Conservation (phyloP, 1,284 basidiomycete species). For the Puccinia novopanici region DNA sequence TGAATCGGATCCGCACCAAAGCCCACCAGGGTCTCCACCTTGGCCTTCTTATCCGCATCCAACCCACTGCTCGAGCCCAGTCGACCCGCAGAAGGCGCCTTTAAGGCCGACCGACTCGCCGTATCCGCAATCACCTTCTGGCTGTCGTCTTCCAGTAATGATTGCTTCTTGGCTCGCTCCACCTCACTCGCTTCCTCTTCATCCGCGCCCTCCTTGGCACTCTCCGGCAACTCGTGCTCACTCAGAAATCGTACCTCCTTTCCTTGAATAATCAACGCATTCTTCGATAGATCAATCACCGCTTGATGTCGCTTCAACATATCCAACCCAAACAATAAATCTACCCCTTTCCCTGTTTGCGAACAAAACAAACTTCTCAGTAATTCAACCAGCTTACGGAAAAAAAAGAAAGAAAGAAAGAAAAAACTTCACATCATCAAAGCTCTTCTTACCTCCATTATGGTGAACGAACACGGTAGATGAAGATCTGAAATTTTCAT, state of each 20-base stretch:
- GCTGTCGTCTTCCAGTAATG: constrained; percentile 38
- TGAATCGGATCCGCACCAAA: constrained; percentile 74
- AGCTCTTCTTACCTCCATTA: constrained; percentile 74
- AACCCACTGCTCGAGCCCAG: constrained; percentile 47
- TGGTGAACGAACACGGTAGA: constrained; percentile 88
- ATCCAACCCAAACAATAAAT: constrained; percentile 91
- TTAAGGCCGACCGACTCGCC: constrained; percentile 41
- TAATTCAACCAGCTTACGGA: not conserved
- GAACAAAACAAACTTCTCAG: not conserved
- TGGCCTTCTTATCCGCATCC: constrained; percentile 56
- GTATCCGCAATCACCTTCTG: constrained; percentile 37
- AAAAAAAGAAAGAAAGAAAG: too few relatives aligned
- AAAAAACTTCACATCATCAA: too few relatives aligned
- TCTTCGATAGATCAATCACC: constrained; percentile 85
- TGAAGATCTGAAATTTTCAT: constrained; percentile 77
- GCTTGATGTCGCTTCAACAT: constrained; percentile 98
- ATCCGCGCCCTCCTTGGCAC: constrained; percentile 64
- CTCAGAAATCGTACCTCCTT: constrained; percentile 82
- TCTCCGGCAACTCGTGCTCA: constrained; percentile 90
- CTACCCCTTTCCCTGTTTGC: constrained; percentile 75
- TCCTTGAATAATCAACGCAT: constrained; percentile 82
- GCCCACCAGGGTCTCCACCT: constrained; percentile 64
- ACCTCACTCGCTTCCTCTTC: constrained; percentile 26
- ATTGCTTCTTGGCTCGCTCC: constrained; percentile 23
- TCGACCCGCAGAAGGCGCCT: not conserved